Evolutionary conservation across 768 basidiomycete species (phyloP), one percentile per base, ranked within the genome.

Genomic region (Cyathus striatus): DNA sequence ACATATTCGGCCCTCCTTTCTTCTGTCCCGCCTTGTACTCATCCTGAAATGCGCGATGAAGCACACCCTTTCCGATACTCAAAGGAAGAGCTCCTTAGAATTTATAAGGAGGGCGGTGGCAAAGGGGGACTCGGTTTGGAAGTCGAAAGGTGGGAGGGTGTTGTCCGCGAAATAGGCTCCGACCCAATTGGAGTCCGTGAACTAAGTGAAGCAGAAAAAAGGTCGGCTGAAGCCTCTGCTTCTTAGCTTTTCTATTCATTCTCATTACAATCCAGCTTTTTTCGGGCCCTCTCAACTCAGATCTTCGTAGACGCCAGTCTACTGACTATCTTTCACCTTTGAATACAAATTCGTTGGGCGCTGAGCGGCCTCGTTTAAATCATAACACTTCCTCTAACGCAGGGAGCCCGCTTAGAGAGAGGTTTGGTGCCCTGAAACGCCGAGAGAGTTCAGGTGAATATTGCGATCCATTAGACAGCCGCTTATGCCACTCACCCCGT

Each of bases 121-220:
- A 81, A 74, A 53, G 77, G 81, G 49, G 81, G 81, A 35, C 73
- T 93, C 24, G 87, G 85, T 34, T 68, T 90, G 32, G 90, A 92
- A 63, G 89, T 92, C 12, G 90, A 91, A 63, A 74, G 85, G 49
- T 90, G 87, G 85, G 86, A 91, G 46, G 90, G 90, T 43, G 83
- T 94, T 51, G 87, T 91, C 20, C 81, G 83, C 45, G 90, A 91
- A 57, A 65, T 74, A 18, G 81, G 76, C 22, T 73, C 59, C 33
- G 86, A 90, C 44, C 93, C 93, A 14, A 64, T 84, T 25, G 77
- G 79, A 30, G 56, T 91, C 53, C 83, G 82, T 50, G 93, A 94
- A 57, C 78, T 89, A 78, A 70, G 69, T 44, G 90, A 91, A 41
- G 66, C 69, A 17, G 92, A 95, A 72, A 90, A 84, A 94, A 92